These are phyloP conservation scores for Coniochaeta hoffmannii DNA, from an alignment of 2,329 filamentous ascomycete species.

Conservation along the genomic window DNA sequence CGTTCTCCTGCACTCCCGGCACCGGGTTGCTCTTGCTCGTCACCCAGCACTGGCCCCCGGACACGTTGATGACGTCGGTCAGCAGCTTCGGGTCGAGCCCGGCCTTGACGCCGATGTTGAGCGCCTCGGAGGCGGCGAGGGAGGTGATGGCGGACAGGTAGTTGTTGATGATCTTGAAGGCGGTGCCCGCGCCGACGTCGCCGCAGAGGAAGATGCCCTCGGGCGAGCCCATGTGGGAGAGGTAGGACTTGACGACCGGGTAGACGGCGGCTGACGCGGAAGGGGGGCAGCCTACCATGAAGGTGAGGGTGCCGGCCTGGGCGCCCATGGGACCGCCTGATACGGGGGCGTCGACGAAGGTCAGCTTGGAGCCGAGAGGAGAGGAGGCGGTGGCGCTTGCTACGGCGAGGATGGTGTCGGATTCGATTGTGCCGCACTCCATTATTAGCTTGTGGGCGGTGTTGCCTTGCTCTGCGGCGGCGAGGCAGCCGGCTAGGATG, in stretches of 20 bases:
- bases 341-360: conserved; percentile 28
- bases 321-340: conserved; percentile 28
- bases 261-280: conserved; percentile 40
- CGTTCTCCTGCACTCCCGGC: conserved; percentile 20
- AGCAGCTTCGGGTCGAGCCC: conserved; percentile 36
- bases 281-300: conserved; percentile 25
- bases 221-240: conserved; percentile 47
- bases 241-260: conserved; percentile 44
- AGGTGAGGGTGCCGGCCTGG: conserved; percentile 23
- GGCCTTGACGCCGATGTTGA: conserved; percentile 29
- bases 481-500: conserved; percentile 24
- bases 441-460: conserved; percentile 18
- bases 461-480: conserved; percentile 14
- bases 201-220: conserved; percentile 54
- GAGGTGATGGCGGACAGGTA: conserved; percentile 66
- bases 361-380: conserved; percentile 15
- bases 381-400: conserved; percentile 43
- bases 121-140: conserved; percentile 31
- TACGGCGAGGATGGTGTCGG: conserved; percentile 37
- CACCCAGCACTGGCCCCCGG: conserved; percentile 43
- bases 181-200: conserved; percentile 53
- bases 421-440: conserved; percentile 24
- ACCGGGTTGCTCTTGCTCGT: conserved; percentile 24
- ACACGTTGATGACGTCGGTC: conserved; percentile 62
- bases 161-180: conserved; percentile 68